Base-by-base conservation (phyloP, 78 protist species). In the Tieghemostelium lacteum region DNA sequence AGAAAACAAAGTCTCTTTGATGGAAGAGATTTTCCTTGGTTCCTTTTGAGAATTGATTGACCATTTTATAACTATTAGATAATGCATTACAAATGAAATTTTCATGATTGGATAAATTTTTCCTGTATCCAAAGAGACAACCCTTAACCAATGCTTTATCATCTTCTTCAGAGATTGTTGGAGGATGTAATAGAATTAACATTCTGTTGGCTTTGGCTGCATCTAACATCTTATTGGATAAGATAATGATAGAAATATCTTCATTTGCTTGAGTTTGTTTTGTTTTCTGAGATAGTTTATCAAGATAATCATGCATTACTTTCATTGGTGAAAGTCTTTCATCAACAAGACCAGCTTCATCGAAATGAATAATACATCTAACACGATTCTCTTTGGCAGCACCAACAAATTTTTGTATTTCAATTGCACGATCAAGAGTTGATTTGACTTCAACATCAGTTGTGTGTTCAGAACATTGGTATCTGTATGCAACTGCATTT, bases 151-250 rank as follows among this genome's bases (percentile, higher is more conserved):
- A 42, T 3, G 63, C 36, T 26, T 31, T 39, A n/a, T 69, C 54
- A 45, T 83, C 91, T 17, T 83, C 61, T 5, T 67, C 12, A 1
- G 76, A 49, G 37, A 69, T 71, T 20, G 40, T 63, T 17, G 42
- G 55, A 33, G 91, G 91, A 58, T 83, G 91, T n/a, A 83, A 45
- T 6, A 83, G 34, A 50, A 83, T n/a, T 17, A 83, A 24, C 78
- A 69, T 69, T 67, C 91, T 73, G 58, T 69, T 83, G 24, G 91
- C 69, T 50, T 83, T 83, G 55, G 91, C 91, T 14, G 91, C 91
- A 83, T 83, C 91, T 28, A 83, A 45, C 1, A 69, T 70, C 49
- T 42, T 66, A 58, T 83, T 83, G 0, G 80, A 69, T 10, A 83
- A 71, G 17, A 83, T 83, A 1, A 83, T 60, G 16, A 83, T 70